Percentiles rank a stretch among this genome's conserved stretches.
Conservation (phyloP, 768 basidiomycete species). For the Candolleomyces eurysporus region DNA sequence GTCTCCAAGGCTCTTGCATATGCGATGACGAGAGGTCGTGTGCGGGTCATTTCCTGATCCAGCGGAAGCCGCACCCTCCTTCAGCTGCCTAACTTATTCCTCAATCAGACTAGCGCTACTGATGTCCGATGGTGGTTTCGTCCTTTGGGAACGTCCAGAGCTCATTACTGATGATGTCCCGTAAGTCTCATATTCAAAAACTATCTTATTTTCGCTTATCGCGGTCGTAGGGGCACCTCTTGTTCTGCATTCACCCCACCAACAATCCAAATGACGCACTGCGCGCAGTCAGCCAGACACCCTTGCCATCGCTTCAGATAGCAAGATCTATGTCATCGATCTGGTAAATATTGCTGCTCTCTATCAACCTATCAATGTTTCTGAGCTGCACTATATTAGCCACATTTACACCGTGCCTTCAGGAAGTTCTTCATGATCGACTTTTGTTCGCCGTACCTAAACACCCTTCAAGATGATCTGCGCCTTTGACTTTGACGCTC, state of each 20-base stretch:
- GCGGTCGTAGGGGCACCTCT: conserved; percentile 48
- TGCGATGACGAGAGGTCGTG: conserved; percentile 87
- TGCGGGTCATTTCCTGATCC: conserved; percentile 84
- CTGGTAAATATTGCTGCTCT: conserved; percentile 59
- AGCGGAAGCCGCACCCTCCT: conserved; percentile 85
- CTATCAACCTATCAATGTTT: conserved; percentile 61
- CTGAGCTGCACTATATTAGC: conserved; percentile 66
- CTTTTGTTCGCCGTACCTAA: conserved; percentile 1
- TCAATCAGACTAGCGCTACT: conserved; percentile 63
- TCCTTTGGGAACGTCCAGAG: conserved; percentile 85
- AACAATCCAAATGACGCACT: conserved; percentile 59
- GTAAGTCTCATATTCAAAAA: conserved; percentile 42
- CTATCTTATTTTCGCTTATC: conserved; percentile 3
- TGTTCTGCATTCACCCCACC: conserved; percentile 70
- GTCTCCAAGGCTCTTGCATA: too few relatives aligned
- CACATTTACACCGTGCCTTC: conserved; percentile 71
- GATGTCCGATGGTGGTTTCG: conserved; percentile 85
- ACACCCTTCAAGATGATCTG: conserved; percentile 57
- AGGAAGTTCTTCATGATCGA: conserved; percentile 39
- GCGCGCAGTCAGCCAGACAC: conserved; percentile 75
- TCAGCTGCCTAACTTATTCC: conserved; percentile 69
- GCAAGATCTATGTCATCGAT: conserved; percentile 74
- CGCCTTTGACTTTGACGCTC: conserved; percentile 82
- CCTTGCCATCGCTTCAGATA: conserved; percentile 82
- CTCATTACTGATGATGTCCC: conserved; percentile 84